Evolutionary conservation across 2,329 filamentous ascomycete species (phyloP).

Genomic region (Aspergillus thermomutatus): DNA sequence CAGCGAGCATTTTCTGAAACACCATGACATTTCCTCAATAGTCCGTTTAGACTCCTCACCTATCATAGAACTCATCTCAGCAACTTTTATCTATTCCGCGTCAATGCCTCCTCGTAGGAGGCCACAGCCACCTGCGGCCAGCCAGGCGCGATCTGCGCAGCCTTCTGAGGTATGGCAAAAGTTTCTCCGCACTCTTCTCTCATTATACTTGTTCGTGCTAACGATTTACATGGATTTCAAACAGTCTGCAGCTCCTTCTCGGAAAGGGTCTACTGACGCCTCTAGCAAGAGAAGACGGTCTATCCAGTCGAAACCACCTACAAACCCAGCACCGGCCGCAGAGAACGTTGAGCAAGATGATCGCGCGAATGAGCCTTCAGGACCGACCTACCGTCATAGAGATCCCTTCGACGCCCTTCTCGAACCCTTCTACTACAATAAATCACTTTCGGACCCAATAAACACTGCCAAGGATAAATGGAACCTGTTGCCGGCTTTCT

Average conservation of each 20-base stretch:
- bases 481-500: slow-evolving; percentile 92
- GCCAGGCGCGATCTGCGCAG: slow-evolving; percentile 21
- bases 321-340: slow-evolving; percentile 16
- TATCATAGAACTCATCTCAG: not conserved
- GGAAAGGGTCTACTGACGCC: slow-evolving; percentile 15
- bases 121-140: slow-evolving; percentile 29
- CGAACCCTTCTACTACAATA: slow-evolving; percentile 68
- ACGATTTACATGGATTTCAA: not conserved
- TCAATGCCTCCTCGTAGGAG: slow-evolving; percentile 38
- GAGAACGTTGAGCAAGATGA: slow-evolving; percentile 14
- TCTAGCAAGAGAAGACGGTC: slow-evolving; percentile 24
- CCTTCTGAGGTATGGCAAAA: slow-evolving; percentile 32
- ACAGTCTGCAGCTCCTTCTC: slow-evolving; percentile 16
- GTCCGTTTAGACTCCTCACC: not conserved
- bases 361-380: slow-evolving; percentile 17
- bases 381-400: slow-evolving; percentile 25
- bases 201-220: slow-evolving; percentile 8
- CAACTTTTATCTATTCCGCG: not conserved
- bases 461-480: slow-evolving; percentile 81
- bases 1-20: slow-evolving; percentile 1
- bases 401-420: slow-evolving; percentile 60
- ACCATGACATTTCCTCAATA: slow-evolving; percentile 8
- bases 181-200: slow-evolving; percentile 18
- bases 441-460: slow-evolving; percentile 65
- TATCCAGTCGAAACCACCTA: slow-evolving; percentile 23